Base-by-base conservation (phyloP, 805 yeast genomes). In the Candida koratica region DNA sequence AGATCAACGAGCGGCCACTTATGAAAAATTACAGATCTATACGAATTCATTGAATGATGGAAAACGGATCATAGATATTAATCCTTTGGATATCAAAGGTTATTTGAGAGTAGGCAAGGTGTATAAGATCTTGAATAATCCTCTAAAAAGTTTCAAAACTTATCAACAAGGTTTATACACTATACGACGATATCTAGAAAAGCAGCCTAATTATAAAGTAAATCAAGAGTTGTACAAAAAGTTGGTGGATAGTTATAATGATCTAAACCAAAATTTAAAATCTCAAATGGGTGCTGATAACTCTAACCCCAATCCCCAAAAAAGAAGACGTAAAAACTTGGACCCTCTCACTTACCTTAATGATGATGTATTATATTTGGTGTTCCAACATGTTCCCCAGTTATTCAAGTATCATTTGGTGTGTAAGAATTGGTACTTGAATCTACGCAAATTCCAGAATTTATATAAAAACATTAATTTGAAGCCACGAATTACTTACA, bases 1-100 rank as follows among this genome's bases (percentile, higher is more conserved):
- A 8, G 80, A 75, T 42, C 69, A 64, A 37, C 47, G 77, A 13
- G 74, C 78, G 1, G 79, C 79, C 2, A 62, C 75, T 2, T 61
- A 52, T 47, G 72, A 71, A 39, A 72, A 70, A 41, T 41, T 72
- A 34, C 49, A 52, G 4, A 48, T 55, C 11, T 32, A 52, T 4
- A 48, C 46, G 0, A 42, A 45, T 7, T 72, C 77, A 0, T 51
- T 62, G 18, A 39, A 42, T 17, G 77, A 72, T 37, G 69, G 69
- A 0, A 45, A 54, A 19, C 43, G 37, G 23, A 43, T 70, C 28
- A 47, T 67, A 3, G 40, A 42, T 10, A 13, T 60, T 3, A 74
- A 71, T 23, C 77, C 77, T 0, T 45, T 65, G 17, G 59, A 70
- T 12, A 69, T 75, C 49, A 73, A 71, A 47, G 77, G 76, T 1